A percentile compares a stretch with the other conserved stretches of the same genome.
These are phyloP conservation scores for Suhomyces atakaporum DNA, from an alignment of 1,139 yeast species.

Conservation along the genomic window DNA sequence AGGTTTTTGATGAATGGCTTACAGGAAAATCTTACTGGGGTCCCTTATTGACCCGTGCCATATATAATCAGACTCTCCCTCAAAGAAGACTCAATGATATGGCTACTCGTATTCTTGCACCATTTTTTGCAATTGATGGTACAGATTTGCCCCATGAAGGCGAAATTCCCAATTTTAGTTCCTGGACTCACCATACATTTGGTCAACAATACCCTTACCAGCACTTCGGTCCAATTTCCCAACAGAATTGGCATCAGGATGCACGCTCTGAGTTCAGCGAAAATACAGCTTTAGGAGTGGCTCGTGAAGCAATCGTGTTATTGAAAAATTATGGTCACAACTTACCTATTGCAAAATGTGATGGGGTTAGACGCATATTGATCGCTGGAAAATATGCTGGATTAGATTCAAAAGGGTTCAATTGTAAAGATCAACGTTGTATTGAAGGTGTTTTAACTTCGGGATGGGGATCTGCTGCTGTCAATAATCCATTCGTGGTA, in stretches of 20 bases:
- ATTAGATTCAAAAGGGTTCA: slow-evolving; percentile 49
- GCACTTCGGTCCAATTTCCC: slow-evolving; percentile 53
- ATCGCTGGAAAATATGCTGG: slow-evolving; percentile 53
- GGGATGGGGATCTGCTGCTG: slow-evolving; percentile 49
- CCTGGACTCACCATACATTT: slow-evolving; percentile 59
- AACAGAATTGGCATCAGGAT: slow-evolving; percentile 57
- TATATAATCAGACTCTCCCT: slow-evolving; percentile 58
- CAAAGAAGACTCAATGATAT: slow-evolving; percentile 60
- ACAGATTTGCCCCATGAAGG: slow-evolving; percentile 38
- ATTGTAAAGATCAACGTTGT: slow-evolving; percentile 51
- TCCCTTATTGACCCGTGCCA: slow-evolving; percentile 54
- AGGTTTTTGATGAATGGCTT: slow-evolving; percentile 52
- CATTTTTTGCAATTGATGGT: slow-evolving; percentile 50
- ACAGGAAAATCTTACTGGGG: slow-evolving; percentile 63
- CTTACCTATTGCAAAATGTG: slow-evolving; percentile 49
- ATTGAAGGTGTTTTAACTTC: slow-evolving; percentile 22
- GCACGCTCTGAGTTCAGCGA: slow-evolving; percentile 53
- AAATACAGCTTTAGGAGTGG: slow-evolving; percentile 53
- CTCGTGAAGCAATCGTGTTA: slow-evolving; percentile 58
- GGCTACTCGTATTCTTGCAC: slow-evolving; percentile 61
- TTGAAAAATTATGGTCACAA: slow-evolving; percentile 53
- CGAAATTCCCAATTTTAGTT: slow-evolving; percentile 57
- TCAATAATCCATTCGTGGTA: slow-evolving; percentile 52
- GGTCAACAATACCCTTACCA: slow-evolving; percentile 56
- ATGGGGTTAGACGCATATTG: slow-evolving; percentile 46